Evolutionary conservation across 768 basidiomycete species (phyloP), one percentile per base, ranked within the genome.

Genomic region (Lepiota brunneoincarnata): DNA sequence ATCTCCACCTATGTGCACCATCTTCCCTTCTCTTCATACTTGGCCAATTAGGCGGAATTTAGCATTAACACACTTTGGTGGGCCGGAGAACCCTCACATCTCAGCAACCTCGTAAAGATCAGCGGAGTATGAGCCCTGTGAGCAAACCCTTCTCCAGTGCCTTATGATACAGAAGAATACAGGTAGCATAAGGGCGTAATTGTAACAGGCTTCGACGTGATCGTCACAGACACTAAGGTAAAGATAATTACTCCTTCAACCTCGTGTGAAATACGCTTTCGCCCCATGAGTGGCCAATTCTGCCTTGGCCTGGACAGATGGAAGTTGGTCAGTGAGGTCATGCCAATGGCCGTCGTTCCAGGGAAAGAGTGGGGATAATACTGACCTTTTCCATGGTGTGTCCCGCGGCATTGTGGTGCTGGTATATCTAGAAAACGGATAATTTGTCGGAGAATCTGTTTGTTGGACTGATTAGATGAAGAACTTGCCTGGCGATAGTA

Each of bases 301-400:
- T 23, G 82, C 65, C 72, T 91, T 93, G 52, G 91, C 93, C 89
- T 94, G 63, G 20, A 49, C 45, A 46, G 53, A 48, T 34, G 53
- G 49, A 47, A 56, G 26, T 48, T 31, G 59, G 54, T 39, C 18
- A 45, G 39, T 44, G 54, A 34, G 43, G 38, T 48, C 51, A 54
- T 20, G 39, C 41, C n/a, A 43, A 42, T 26, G 35, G 18, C 7
- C 12, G 51, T 24, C 28, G 24, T 17, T 4, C 36, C 31, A 31
- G 31, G 15, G 42, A 18, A 34, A 48, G 17, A 6, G 42, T 20
- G 35, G 51, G 12, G 51, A 24, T 42, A 49, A 21, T 42, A 64
- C 77, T 58, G 54, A 83, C 91, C 85, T 93, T 92, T 65, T 89
- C 87, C 73, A 94, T 81, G 12, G 87, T 85, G 69, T 97, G 93